A percentile compares a stretch with the other conserved stretches of the same genome.
Conservation (phyloP, 176 grass and related monocot species). For the Alopecurus myosuroides region DNA sequence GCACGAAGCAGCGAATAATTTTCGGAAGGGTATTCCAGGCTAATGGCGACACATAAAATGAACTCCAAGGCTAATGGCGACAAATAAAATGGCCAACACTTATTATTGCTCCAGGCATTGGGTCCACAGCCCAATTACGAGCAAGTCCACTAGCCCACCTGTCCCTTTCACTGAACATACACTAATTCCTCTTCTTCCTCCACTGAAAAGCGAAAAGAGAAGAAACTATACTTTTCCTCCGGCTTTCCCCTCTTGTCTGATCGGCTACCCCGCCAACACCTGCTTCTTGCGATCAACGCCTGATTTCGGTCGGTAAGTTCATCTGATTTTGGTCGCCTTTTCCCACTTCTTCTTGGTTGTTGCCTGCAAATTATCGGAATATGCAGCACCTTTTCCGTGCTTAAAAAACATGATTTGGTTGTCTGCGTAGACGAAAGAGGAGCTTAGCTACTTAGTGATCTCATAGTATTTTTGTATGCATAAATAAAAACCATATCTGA, state of each 20-base stretch:
- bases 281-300: neutral
- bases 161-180: neutral
- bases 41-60: neutral
- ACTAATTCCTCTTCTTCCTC: conserved; percentile 5
- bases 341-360: neutral
- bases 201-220: neutral
- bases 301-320: neutral
- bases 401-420: neutral
- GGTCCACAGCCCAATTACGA: neutral
- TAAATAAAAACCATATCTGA: neutral
- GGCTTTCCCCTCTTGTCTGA: neutral
- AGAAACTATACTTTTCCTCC: neutral
- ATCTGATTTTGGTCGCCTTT: neutral
- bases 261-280: neutral
- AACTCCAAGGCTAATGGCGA: neutral
- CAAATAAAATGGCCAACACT: neutral
- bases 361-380: neutral
- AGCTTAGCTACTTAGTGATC: neutral
- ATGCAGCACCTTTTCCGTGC: neutral
- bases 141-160: neutral
- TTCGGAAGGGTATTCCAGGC: neutral
- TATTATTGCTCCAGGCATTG: neutral
- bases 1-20: neutral
- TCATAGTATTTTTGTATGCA: neutral
- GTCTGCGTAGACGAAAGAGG: neutral